Evolutionary conservation across 257 asterid species (phyloP).

Genomic region (Ballota nigra): DNA sequence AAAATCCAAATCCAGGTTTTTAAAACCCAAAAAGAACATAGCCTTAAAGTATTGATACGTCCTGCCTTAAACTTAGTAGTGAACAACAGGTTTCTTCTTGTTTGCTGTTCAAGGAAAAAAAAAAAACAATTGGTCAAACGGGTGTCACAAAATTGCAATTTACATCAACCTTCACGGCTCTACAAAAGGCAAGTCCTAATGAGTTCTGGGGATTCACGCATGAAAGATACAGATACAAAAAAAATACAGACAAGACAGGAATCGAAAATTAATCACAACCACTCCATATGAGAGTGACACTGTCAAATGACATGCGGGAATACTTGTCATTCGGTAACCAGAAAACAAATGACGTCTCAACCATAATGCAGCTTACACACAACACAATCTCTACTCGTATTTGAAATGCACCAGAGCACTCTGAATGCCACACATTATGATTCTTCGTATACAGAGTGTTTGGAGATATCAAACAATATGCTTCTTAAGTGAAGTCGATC

Average conservation of each 20-base stretch:
- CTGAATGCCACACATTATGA: not conserved
- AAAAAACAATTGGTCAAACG: not conserved
- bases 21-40: no score
- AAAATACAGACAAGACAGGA: not conserved
- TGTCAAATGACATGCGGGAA: not conserved
- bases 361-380: not conserved
- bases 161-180: conserved; percentile 18
- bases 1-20: no score
- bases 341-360: not conserved
- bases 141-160: not conserved
- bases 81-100: not conserved
- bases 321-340: not conserved
- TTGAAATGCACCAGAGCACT: not conserved
- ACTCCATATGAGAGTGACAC: conserved; percentile 1
- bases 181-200: not conserved
- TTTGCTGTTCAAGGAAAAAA: not conserved
- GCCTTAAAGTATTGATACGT: no score
- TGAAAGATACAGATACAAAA: not conserved
- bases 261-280: not conserved
- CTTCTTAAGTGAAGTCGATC: conserved; percentile 68
- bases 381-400: not conserved
- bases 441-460: not conserved
- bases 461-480: not conserved
- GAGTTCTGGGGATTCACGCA: not conserved
- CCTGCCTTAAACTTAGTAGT: not conserved